A percentile compares a stretch with the other conserved stretches of the same genome.
phyloP scores from a whole-genome alignment of 106 monocot species.

The Allium sativum region DNA sequence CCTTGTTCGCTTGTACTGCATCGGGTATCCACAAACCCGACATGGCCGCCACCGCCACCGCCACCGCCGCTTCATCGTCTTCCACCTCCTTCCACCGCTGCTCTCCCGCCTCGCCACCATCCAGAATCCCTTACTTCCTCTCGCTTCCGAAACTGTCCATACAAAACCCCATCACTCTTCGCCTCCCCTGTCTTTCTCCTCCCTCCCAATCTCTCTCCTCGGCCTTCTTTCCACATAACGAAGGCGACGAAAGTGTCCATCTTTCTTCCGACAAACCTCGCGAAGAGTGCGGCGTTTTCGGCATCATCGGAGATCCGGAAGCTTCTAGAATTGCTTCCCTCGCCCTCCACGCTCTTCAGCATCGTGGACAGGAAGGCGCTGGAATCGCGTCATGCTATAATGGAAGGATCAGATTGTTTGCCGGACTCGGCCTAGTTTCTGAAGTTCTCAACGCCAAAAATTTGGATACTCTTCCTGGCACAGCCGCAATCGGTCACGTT shows the following conservation, averaged over 20 bases:
- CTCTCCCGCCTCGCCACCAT: neutral
- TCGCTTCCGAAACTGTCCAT: neutral
- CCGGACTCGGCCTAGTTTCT: constrained; percentile 80
- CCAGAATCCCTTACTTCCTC: neutral
- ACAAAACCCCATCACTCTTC: neutral
- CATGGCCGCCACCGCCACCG: neutral
- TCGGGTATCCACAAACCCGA: too few relatives aligned
- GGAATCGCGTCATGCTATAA: constrained; percentile 56
- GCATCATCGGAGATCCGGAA: constrained; percentile 74
- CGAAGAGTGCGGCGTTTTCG: constrained; percentile 92
- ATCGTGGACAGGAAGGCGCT: constrained; percentile 90
- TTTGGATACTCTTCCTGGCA: constrained; percentile 46
- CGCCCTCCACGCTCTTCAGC: constrained; percentile 82
- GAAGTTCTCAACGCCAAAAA: constrained; percentile 54
- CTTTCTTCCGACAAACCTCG: constrained; percentile 35
- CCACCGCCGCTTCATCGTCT: neutral
- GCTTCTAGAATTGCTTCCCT: constrained; percentile 59
- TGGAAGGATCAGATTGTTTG: constrained; percentile 20
- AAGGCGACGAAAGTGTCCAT: neutral
- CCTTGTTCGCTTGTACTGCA: too few relatives aligned
- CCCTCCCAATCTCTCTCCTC: neutral
- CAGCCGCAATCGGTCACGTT: constrained; percentile 82
- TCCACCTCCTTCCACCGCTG: neutral
- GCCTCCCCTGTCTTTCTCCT: neutral
- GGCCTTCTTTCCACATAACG: neutral